These are phyloP conservation scores for Musa schizocarpa DNA, from an alignment of 176 grass and related monocot genomes.

Conservation along the genomic window DNA sequence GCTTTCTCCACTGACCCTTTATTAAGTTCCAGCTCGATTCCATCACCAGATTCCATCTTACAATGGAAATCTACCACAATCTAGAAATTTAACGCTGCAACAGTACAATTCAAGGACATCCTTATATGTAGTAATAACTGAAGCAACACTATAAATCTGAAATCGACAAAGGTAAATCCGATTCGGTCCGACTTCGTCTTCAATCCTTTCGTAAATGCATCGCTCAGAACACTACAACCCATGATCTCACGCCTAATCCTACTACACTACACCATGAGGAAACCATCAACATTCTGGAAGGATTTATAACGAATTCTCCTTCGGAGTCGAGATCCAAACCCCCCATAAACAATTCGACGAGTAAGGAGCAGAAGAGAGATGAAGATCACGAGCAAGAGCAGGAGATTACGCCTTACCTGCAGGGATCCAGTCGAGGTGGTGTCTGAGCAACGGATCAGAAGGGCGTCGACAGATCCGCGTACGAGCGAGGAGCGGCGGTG, in stretches of 20 bases:
- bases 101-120: background rate
- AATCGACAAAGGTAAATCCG: background rate
- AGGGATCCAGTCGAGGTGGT: background rate
- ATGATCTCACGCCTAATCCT: background rate
- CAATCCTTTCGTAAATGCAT: too few species aligned
- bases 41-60: conserved; percentile 12
- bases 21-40: background rate
- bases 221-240: background rate
- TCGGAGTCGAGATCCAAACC: background rate
- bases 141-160: background rate
- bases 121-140: background rate
- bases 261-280: background rate
- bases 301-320: background rate
- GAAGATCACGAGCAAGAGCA: background rate
- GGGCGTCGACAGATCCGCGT: background rate
- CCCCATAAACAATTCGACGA: background rate
- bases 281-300: background rate
- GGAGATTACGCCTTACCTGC: background rate
- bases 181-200: background rate
- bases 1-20: background rate
- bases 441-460: background rate
- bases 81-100: conserved; percentile 13
- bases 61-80: background rate
- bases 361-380: background rate
- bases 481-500: background rate